These are phyloP conservation scores for Paramecium caudatum DNA, from an alignment of 73 alveolate genomes.

Conservation along the genomic window DNA sequence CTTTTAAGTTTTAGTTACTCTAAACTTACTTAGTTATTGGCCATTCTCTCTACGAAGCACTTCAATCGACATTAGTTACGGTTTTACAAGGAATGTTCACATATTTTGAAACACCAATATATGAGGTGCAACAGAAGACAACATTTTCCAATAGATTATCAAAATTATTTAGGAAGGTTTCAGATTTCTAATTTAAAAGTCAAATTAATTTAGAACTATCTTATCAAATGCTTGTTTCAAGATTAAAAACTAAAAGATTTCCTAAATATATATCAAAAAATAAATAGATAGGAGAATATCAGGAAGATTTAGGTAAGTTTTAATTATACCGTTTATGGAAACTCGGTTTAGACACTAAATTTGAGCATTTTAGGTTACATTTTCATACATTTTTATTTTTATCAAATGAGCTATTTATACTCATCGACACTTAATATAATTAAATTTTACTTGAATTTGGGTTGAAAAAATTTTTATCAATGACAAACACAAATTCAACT, in stretches of 20 bases:
- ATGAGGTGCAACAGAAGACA: background rate
- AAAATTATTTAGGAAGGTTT: slow-evolving; percentile 36
- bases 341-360: background rate
- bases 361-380: background rate
- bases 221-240: background rate
- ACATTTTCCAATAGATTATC: slow-evolving; percentile 32
- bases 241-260: slow-evolving; percentile 37
- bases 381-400: background rate
- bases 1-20: background rate
- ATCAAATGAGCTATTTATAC: slow-evolving; percentile 1
- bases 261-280: slow-evolving; percentile 11
- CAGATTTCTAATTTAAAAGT: slow-evolving; percentile 20
- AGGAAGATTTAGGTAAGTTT: slow-evolving; percentile 12
- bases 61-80: background rate
- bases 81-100: background rate
- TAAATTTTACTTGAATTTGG: background rate
- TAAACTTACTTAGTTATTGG: background rate
- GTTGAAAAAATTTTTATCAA: background rate
- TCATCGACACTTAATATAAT: slow-evolving; percentile 31
- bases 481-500: background rate
- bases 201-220: background rate
- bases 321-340: slow-evolving; percentile 38
- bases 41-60: background rate
- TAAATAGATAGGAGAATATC: background rate
- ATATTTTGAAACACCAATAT: background rate